Evolutionary conservation across 257 asterid species (phyloP), one percentile per base, ranked within the genome.

Genomic region (Solanum paucissectum): DNA sequence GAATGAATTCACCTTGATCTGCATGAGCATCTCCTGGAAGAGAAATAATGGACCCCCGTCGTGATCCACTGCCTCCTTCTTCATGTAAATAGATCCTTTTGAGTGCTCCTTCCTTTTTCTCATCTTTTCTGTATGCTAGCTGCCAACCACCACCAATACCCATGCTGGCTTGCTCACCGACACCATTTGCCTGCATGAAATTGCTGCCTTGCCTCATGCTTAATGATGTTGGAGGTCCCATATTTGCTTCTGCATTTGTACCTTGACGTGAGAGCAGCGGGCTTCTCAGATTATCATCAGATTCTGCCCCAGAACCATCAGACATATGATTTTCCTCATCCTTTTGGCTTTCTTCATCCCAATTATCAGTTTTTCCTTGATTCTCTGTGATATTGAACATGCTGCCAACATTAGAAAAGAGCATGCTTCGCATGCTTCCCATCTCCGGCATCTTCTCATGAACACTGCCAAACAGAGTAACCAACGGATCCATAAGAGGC

Each of bases 81-180:
- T 96, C 98, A 89, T 93, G 99, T 76, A 97, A 91, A 90, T 91
- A 96, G 72, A 97, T 97, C 92, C 98, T 96, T 91, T 93, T 94
- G 33, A 97, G 94, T 25, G 94, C 95, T 5, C 95, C 93, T 7
- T 91, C 89, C 49, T 83, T 92, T 32, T 91, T 93, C 83, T 95
- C 96, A 29, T 97, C 99, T 85, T 95, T 95, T 62, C 91, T 93
- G 73, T 97, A 97, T 0, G 99, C 99, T 73, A 97, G 89, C 89
- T 95, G 98, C 99, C 99, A 97, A 40, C 99, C 99, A 5, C 98
- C 97, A 11, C 99, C 99, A 5, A 97, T 96, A 5, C 98, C 99
- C 92, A 96, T 89, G 2, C 93, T 91, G 38, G 92, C 91, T 38
- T 94, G 94, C 83, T 95, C 98, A n/a, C 93, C 91, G 32, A 64